Conservation (phyloP, 306 rosid genomes). For the Inga oerstediana region DNA sequence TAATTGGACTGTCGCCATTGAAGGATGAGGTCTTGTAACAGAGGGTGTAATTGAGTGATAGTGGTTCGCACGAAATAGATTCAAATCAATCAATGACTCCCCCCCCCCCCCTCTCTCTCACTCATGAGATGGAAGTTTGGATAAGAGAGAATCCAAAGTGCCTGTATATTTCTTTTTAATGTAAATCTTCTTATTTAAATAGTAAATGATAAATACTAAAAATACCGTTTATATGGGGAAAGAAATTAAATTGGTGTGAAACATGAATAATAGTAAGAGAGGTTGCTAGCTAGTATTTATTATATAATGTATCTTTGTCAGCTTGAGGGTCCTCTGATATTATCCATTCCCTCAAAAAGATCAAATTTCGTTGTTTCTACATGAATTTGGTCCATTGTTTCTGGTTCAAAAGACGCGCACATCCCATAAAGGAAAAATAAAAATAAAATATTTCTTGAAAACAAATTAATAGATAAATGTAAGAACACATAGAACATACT, state of each 20-base stretch:
- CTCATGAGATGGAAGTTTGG: background rate
- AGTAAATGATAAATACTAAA: background rate
- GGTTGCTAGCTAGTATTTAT: too few relatives aligned
- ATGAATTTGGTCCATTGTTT: background rate
- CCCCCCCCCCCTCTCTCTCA: background rate
- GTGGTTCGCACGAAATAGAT: background rate
- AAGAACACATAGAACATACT: too few relatives aligned
- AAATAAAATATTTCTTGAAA: background rate
- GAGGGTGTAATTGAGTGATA: background rate
- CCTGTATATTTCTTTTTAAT: background rate
- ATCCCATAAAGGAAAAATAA: background rate
- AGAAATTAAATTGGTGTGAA: background rate
- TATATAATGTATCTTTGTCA: too few relatives aligned
- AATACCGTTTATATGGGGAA: background rate
- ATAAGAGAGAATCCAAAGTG: background rate
- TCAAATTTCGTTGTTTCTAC: background rate
- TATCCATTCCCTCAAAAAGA: background rate
- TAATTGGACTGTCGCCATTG: background rate
- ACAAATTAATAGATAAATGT: too few relatives aligned
- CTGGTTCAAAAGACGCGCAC: background rate
- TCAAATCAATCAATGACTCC: background rate
- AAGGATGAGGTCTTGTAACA: background rate
- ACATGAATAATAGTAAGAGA: background rate
- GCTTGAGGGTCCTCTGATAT: background rate
- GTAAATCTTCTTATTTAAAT: background rate